These are phyloP conservation scores for Triangularia setosa DNA, from an alignment of 2,329 filamentous ascomycete species.

Conservation along the genomic window DNA sequence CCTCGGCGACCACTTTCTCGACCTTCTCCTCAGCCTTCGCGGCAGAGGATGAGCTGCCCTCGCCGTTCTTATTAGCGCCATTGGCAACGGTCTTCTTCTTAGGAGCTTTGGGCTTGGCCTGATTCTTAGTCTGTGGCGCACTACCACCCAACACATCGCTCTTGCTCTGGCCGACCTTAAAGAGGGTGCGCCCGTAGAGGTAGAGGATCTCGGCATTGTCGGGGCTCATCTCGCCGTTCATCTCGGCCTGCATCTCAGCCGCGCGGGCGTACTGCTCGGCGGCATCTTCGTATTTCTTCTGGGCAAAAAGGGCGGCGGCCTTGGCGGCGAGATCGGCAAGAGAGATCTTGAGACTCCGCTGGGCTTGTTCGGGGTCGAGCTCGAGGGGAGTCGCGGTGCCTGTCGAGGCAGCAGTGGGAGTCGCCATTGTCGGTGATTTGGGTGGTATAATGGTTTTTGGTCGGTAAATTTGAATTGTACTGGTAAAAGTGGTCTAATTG, in stretches of 20 bases:
- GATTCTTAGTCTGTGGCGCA: conserved; percentile 54
- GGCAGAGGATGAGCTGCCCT: conserved; percentile 24
- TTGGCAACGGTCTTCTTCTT: conserved; percentile 38
- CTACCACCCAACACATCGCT: conserved; percentile 90
- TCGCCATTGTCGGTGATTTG: conserved; percentile 22
- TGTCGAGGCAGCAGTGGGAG: conserved; percentile 26
- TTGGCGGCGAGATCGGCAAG: conserved; percentile 75
- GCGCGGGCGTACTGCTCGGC: conserved; percentile 86
- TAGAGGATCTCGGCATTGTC: conserved; percentile 94
- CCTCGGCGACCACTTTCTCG: conserved; percentile 43
- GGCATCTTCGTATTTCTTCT: conserved; percentile 83
- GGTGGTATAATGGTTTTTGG: background rate
- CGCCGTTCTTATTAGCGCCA: conserved; percentile 33
- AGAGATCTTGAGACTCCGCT: conserved; percentile 50
- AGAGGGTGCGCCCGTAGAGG: conserved; percentile 87
- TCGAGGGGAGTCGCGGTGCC: conserved; percentile 33
- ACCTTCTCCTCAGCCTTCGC: conserved; percentile 40
- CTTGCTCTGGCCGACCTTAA: conserved; percentile 89
- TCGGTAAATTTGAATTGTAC: background rate
- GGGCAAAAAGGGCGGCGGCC: conserved; percentile 79
- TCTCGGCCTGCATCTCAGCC: conserved; percentile 80
- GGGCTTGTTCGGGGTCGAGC: conserved; percentile 33
- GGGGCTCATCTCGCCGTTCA: conserved; percentile 87
- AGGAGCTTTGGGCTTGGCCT: conserved; percentile 37
- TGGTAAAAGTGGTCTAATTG: background rate